Conservation (phyloP, 1,284 basidiomycete genomes). For the Leccinum fallax region DNA sequence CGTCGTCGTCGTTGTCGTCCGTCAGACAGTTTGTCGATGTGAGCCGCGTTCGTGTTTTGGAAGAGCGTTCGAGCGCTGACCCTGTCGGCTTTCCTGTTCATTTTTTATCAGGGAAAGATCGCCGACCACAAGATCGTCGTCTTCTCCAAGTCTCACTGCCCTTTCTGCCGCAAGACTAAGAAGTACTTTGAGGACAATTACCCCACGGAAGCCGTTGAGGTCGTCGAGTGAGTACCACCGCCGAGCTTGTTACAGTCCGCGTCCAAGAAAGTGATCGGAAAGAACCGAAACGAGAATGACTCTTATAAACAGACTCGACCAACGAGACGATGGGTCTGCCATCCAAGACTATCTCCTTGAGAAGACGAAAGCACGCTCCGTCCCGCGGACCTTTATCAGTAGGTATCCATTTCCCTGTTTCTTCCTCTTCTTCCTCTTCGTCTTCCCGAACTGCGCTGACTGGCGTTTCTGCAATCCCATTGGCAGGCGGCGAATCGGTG, state of each 20-base stretch:
- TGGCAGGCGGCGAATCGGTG: slow-evolving; percentile 20
- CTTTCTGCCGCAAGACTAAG: slow-evolving; percentile 64
- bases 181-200: slow-evolving; percentile 52
- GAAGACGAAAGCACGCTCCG: slow-evolving; percentile 29
- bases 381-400: slow-evolving; percentile 35
- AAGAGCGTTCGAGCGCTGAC: not conserved
- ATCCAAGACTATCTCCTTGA: slow-evolving; percentile 29
- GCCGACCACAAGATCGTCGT: slow-evolving; percentile 60
- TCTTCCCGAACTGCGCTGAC: not conserved
- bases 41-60: not conserved
- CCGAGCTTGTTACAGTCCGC: not conserved
- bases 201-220: slow-evolving; percentile 47
- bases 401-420: not conserved
- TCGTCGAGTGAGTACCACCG: slow-evolving; percentile 57
- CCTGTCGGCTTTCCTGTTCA: not conserved
- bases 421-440: not conserved
- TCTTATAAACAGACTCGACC: slow-evolving; percentile 21
- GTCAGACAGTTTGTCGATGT: slow-evolving; percentile 47
- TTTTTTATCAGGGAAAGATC: slow-evolving; percentile 49
- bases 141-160: slow-evolving; percentile 72
- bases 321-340: slow-evolving; percentile 9
- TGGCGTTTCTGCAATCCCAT: not conserved
- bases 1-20: slow-evolving; percentile 26
- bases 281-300: not conserved
- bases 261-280: not conserved